Base-by-base conservation (phyloP, 495 filamentous ascomycete species). In the Aspergillus coremiiformis region DNA sequence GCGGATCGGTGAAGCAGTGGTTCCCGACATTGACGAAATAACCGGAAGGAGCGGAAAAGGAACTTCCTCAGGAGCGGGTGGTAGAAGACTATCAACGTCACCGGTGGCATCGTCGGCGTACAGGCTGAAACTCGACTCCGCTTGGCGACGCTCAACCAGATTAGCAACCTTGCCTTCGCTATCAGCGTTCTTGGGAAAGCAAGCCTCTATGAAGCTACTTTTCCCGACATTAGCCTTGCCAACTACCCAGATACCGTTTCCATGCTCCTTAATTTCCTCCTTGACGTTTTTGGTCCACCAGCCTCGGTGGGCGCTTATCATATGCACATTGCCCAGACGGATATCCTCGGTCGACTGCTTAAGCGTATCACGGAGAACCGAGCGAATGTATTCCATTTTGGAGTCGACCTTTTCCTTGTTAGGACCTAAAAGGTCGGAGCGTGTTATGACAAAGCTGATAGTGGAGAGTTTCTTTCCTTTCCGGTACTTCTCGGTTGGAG, bases 221-320 rank as follows among this genome's bases (percentile, higher is more conserved):
- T 99, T 99, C 12, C 93, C 93, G 22, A 97, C 93, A 62, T 99
- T 99, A 46, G 85, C 89, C 59, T 91, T 95, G n/a, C 94, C 93
- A 21, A 97, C 88, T 74, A 99, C 83, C 93, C 93, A 99, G n/a
- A 87, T 79, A 5, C 85, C 94, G 3, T 92, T 90, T 8, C 85
- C 88, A 33, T 88, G 81, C 29, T 81, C 70, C 68, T 77, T 85
- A 42, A 95, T 88, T 23, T 89, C 82, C 59, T 95, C 86, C 65
- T 90, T 95, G 54, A 96, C 69, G 33, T 85, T 72, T 57, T 79
- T 86, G 0, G 86, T 95, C 90, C 90, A 94, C 91, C 91, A 95
- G 17, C 78, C 77, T 50, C 85, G 73, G 52, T 87, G 86, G 10
- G 90, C 80, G 63, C 89, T 94, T 12, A 96, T 86, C 66, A 87